Evolutionary conservation across 2,329 filamentous ascomycete genomes (phyloP).

Genomic region (Knufia fluminis): DNA sequence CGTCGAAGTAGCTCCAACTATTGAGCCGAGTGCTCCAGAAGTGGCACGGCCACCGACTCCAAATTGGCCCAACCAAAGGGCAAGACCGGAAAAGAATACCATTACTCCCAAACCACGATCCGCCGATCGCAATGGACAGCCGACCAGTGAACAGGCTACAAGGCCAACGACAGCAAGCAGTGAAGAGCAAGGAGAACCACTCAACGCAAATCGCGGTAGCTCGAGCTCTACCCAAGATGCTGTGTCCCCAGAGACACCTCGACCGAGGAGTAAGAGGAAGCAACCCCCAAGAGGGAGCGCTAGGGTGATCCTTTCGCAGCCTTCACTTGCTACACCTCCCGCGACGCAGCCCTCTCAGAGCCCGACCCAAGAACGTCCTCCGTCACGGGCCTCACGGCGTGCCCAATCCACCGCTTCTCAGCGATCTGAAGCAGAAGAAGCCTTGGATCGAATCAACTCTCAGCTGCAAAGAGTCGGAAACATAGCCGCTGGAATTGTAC

Average conservation of each 20-base stretch:
- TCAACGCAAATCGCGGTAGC: neutral
- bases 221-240: conserved; percentile 11
- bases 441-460: conserved; percentile 19
- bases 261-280: conserved; percentile 15
- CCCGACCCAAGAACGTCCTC: conserved; percentile 7
- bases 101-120: neutral
- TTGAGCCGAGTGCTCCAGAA: neutral
- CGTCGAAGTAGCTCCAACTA: neutral
- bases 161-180: neutral
- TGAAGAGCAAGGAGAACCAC: neutral
- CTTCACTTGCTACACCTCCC: neutral
- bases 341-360: conserved; percentile 4
- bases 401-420: conserved; percentile 7
- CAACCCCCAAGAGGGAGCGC: conserved; percentile 8
- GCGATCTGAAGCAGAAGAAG: conserved; percentile 13
- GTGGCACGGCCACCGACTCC: neutral
- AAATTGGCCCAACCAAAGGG: neutral
- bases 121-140: neutral
- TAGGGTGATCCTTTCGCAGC: neutral
- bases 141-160: neutral
- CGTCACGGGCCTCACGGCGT: conserved; percentile 2
- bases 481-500: neutral
- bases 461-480: conserved; percentile 20
- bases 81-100: neutral
- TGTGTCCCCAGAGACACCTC: neutral